Conservation (phyloP, 192 early-diverging fungal genomes). For the Phlyctochytrium bullatum region DNA sequence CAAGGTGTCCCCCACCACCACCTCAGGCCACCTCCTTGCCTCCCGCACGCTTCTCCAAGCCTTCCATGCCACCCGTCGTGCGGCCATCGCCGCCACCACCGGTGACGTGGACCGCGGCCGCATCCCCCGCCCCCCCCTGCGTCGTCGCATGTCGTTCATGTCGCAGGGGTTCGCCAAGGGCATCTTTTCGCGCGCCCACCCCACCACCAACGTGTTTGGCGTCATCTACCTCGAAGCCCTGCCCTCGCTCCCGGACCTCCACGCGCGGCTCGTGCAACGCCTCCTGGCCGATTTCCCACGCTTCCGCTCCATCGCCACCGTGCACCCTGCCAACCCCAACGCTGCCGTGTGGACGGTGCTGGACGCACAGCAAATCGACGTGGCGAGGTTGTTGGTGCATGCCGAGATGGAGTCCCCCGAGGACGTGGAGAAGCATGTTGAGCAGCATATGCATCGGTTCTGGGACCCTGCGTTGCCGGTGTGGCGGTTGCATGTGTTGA, state of each 20-base stretch:
- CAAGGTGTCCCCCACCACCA: neutral
- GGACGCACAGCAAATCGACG: neutral
- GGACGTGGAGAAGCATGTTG: neutral
- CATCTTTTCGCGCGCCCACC: neutral
- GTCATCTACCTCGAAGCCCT: slow-evolving; percentile 4
- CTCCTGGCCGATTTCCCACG: neutral
- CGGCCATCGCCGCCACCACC: no score
- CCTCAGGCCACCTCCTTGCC: neutral
- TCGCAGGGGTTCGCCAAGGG: slow-evolving; percentile 3
- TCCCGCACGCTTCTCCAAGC: neutral
- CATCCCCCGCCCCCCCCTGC: slow-evolving; percentile 1
- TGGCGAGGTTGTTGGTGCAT: neutral
- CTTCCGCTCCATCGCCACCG: slow-evolving; percentile 1
- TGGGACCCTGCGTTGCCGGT: slow-evolving; percentile 8
- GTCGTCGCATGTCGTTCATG: slow-evolving; percentile 4
- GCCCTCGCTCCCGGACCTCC: neutral
- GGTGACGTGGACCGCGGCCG: slow-evolving; percentile 1
- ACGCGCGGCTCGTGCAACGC: neutral
- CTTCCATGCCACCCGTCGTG: neutral
- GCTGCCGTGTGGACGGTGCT: neutral
- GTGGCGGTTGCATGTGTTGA: neutral
- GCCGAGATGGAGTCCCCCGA: neutral
- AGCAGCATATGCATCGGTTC: neutral
- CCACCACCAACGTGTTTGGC: slow-evolving; percentile 11
- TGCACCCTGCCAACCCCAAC: neutral